These are phyloP conservation scores for Lepidium africanum DNA, from an alignment of 345 rosid genomes.

Conservation along the genomic window DNA sequence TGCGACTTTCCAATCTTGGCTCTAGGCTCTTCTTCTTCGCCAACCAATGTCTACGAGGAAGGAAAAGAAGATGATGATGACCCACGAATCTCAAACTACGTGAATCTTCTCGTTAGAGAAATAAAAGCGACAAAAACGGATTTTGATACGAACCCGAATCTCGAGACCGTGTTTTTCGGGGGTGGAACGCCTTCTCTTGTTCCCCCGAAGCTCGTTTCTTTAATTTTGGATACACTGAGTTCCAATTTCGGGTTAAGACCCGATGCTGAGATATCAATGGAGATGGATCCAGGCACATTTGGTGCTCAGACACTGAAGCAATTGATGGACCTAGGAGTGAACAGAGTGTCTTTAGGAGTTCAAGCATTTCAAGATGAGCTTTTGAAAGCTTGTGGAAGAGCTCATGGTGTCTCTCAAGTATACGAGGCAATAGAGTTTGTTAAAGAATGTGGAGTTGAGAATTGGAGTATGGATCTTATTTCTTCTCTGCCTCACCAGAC, in stretches of 20 bases:
- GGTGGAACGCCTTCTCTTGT: constrained; percentile 98
- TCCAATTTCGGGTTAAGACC: constrained; percentile 51
- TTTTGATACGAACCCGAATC: constrained; percentile 33
- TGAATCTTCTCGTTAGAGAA: constrained; percentile 46
- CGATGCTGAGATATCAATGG: constrained; percentile 82
- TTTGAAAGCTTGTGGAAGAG: constrained; percentile 84
- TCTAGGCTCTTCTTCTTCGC: constrained; percentile 50
- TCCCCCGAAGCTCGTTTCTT: constrained; percentile 60
- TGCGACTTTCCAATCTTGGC: constrained; percentile 90
- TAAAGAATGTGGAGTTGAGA: constrained; percentile 51
- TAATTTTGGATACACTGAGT: constrained; percentile 50
- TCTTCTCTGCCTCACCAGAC: constrained; percentile 91
- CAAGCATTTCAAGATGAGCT: constrained; percentile 90
- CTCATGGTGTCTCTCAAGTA: constrained; percentile 73
- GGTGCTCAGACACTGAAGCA: constrained; percentile 46
- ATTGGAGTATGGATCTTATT: constrained; percentile 94
- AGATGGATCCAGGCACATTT: constrained; percentile 97
- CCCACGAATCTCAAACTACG: constrained; percentile 59
- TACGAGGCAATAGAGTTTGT: constrained; percentile 70
- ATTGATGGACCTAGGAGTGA: constrained; percentile 69
- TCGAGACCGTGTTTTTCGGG: constrained; percentile 75
- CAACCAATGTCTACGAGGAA: constrained; percentile 13
- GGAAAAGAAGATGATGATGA: constrained; percentile 39
- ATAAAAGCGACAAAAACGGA: constrained; percentile 43
- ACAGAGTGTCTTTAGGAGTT: constrained; percentile 90